A percentile compares a stretch with the other conserved stretches of the same genome.
These are phyloP conservation scores for Kwoniella sp. DNA, from an alignment of 768 basidiomycete species.

Conservation along the genomic window DNA sequence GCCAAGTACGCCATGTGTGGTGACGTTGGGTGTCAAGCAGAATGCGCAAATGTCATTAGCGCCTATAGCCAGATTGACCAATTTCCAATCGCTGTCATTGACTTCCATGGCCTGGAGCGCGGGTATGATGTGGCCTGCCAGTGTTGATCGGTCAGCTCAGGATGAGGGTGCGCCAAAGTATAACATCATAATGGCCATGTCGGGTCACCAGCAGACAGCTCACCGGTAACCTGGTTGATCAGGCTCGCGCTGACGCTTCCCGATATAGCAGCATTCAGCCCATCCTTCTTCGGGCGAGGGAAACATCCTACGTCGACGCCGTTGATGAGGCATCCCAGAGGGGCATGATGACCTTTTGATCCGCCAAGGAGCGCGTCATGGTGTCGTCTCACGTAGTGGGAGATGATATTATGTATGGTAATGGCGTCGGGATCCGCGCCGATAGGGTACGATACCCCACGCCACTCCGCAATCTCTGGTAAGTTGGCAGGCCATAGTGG, in stretches of 20 bases:
- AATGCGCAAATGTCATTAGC: constrained; percentile 47
- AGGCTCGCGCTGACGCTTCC: constrained; percentile 31
- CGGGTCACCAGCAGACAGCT: no score
- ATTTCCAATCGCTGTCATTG: constrained; percentile 38
- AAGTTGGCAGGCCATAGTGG: no score
- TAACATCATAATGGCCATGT: no score
- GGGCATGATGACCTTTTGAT: constrained; percentile 22
- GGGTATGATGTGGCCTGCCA: constrained; percentile 35
- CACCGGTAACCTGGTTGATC: constrained; percentile 36
- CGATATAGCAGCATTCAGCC: constrained; percentile 41
- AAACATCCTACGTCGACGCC: constrained; percentile 1
- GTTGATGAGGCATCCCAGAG: constrained; percentile 11
- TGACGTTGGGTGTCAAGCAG: constrained; percentile 37
- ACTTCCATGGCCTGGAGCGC: constrained; percentile 21
- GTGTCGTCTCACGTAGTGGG: constrained; percentile 5
- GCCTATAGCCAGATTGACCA: constrained; percentile 44
- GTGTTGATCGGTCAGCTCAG: no score
- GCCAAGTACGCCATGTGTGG: constrained; percentile 16
- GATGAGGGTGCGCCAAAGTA: no score
- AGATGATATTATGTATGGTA: constrained; percentile 28
- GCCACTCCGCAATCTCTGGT: constrained; percentile 23
- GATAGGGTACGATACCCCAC: constrained; percentile 34
- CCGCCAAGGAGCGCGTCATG: constrained; percentile 12
- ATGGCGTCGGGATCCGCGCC: constrained; percentile 25
- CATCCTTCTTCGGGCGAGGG: constrained; percentile 24